phyloP scores from a whole-genome alignment of 768 basidiomycete species.

The Hygrophoropsis aurantiaca region DNA sequence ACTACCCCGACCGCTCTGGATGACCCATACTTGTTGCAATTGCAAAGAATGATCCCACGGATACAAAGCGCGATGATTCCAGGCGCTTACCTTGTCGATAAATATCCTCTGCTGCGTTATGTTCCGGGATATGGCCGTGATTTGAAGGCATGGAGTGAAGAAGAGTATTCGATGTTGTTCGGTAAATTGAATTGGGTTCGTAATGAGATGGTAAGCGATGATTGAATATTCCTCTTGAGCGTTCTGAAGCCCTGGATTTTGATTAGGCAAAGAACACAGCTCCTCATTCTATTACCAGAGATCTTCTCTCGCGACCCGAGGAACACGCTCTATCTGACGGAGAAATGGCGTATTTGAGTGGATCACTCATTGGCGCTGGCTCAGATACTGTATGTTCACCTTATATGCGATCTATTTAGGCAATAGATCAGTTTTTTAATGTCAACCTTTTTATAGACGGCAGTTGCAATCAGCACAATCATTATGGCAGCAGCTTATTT shows the following conservation, averaged over 20 bases:
- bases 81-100: slow-evolving; percentile 34
- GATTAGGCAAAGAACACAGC: slow-evolving; percentile 10
- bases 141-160: slow-evolving; percentile 50
- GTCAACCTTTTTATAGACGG: slow-evolving; percentile 16
- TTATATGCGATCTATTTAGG: not conserved
- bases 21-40: slow-evolving; percentile 21
- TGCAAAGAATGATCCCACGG: slow-evolving; percentile 29
- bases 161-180: slow-evolving; percentile 52
- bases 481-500: slow-evolving; percentile 38
- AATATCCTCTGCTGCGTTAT: slow-evolving; percentile 37
- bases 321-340: slow-evolving; percentile 49
- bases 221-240: slow-evolving; percentile 25
- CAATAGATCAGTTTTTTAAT: too few species aligned
- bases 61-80: slow-evolving; percentile 31
- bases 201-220: slow-evolving; percentile 38
- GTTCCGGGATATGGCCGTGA: slow-evolving; percentile 64
- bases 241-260: too few species aligned
- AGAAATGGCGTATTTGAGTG: slow-evolving; percentile 59
- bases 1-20: slow-evolving; percentile 14
- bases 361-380: slow-evolving; percentile 63
- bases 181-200: slow-evolving; percentile 45
- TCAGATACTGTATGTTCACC: slow-evolving; percentile 45
- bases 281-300: slow-evolving; percentile 46
- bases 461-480: slow-evolving; percentile 24
- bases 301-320: slow-evolving; percentile 47